Evolutionary conservation across 192 early-diverging fungal species (phyloP).

Genomic region (Mortierella hygrophila): DNA sequence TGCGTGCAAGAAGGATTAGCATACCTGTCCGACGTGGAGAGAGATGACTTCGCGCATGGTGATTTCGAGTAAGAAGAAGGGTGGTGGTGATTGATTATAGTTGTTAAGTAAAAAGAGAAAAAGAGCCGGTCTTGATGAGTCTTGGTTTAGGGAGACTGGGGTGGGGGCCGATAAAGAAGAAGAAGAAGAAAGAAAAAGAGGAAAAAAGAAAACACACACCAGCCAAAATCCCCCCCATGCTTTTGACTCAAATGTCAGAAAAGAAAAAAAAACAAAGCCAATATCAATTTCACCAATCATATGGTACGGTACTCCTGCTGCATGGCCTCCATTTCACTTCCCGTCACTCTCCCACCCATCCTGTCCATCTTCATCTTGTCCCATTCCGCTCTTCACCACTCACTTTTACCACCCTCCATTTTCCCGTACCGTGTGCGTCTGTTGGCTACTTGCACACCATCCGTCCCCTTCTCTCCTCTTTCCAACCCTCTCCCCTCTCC

Average conservation of each 20-base stretch:
- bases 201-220: not conserved
- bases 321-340: not conserved
- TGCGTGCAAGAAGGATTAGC: not conserved
- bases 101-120: not conserved
- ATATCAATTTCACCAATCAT: not conserved
- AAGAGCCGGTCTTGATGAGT: slow-evolving; percentile 1
- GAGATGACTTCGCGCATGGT: slow-evolving; percentile 85
- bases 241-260: not conserved
- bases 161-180: slow-evolving; percentile 8
- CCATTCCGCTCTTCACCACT: not conserved
- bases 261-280: slow-evolving; percentile 1
- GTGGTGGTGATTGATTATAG: not conserved
- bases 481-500: not conserved
- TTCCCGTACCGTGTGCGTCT: not conserved
- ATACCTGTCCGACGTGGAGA: slow-evolving; percentile 79
- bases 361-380: not conserved
- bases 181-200: not conserved
- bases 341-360: not conserved
- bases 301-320: not conserved
- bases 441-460: not conserved
- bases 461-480: not conserved
- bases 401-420: not conserved
- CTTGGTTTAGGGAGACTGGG: slow-evolving; percentile 4
- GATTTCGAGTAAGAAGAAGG: not conserved
- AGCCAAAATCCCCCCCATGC: not conserved